These are phyloP conservation scores for Cyclotella sp. DNA, from an alignment of 108 stramenopile genomes.

Conservation along the genomic window DNA sequence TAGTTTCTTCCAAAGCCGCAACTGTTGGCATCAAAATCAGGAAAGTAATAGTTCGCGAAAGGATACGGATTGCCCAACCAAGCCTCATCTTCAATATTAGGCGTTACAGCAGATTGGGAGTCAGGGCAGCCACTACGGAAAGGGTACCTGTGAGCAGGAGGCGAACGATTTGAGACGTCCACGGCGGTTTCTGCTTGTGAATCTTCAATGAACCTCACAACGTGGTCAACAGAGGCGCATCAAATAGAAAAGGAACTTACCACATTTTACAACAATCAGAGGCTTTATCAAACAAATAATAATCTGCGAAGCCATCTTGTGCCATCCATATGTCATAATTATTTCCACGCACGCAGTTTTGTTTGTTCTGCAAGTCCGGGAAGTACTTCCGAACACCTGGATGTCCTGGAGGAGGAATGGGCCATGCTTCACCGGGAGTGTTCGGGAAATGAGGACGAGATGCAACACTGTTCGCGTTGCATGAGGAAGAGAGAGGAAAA, in stretches of 20 bases:
- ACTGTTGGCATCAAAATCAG: conserved; percentile 10
- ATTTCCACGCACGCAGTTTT: background rate
- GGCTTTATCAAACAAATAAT: conserved; percentile 22
- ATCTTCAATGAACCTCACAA: no score
- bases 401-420: background rate
- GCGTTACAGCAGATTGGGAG: background rate
- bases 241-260: background rate
- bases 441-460: background rate
- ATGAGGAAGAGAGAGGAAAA: background rate
- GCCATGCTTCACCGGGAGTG: background rate
- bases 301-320: conserved; percentile 7
- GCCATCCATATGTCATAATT: conserved; percentile 22
- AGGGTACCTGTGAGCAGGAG: conserved; percentile 8
- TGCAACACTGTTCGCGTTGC: background rate
- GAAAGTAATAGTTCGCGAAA: conserved; percentile 9
- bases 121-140: conserved; percentile 2
- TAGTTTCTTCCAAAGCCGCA: no score
- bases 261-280: conserved; percentile 24
- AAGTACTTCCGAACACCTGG: background rate
- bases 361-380: conserved; percentile 2
- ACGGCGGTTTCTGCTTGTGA: background rate
- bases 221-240: no score
- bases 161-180: background rate
- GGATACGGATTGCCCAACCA: conserved; percentile 5
- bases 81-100: background rate